Conservation (phyloP, 2,329 filamentous ascomycete species). For the Nothomitra cinnamomea region DNA sequence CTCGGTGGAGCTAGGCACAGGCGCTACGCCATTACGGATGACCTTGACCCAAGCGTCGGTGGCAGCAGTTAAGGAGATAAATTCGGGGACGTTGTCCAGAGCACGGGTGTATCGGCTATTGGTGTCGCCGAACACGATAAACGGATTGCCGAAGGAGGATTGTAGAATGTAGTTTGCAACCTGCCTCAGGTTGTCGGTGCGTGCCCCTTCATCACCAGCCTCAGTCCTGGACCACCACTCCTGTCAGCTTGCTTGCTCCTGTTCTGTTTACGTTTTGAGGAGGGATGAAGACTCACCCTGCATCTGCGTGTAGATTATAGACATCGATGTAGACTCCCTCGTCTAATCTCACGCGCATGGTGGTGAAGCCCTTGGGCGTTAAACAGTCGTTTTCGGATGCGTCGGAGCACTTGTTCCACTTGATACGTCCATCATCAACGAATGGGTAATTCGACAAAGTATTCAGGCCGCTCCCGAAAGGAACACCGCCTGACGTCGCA, state of each 20-base stretch:
- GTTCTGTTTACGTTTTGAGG: slow-evolving; percentile 5
- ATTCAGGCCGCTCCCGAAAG: no score
- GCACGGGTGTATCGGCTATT: slow-evolving; percentile 46
- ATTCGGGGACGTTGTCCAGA: slow-evolving; percentile 33
- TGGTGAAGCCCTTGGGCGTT: slow-evolving; percentile 53
- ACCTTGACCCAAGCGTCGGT: slow-evolving; percentile 44
- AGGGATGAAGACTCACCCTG: slow-evolving; percentile 24
- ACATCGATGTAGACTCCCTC: slow-evolving; percentile 40
- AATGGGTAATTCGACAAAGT: no score
- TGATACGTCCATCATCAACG: slow-evolving; percentile 16
- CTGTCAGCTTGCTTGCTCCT: not conserved
- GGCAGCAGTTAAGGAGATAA: slow-evolving; percentile 34
- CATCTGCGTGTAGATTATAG: slow-evolving; percentile 52
- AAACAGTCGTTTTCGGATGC: slow-evolving; percentile 41
- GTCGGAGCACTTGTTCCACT: slow-evolving; percentile 42
- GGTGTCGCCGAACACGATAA: slow-evolving; percentile 47
- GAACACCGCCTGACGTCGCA: no score
- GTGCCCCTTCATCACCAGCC: slow-evolving; percentile 33
- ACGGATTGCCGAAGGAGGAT: slow-evolving; percentile 41
- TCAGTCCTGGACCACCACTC: slow-evolving; percentile 21
- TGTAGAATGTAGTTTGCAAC: slow-evolving; percentile 38
- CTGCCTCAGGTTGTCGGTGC: slow-evolving; percentile 42
- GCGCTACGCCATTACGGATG: slow-evolving; percentile 29
- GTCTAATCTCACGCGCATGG: slow-evolving; percentile 40
- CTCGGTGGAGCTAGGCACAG: slow-evolving; percentile 23